These are phyloP conservation scores for Botryotinia globosa DNA, from an alignment of 2,329 filamentous ascomycete species.

Conservation along the genomic window DNA sequence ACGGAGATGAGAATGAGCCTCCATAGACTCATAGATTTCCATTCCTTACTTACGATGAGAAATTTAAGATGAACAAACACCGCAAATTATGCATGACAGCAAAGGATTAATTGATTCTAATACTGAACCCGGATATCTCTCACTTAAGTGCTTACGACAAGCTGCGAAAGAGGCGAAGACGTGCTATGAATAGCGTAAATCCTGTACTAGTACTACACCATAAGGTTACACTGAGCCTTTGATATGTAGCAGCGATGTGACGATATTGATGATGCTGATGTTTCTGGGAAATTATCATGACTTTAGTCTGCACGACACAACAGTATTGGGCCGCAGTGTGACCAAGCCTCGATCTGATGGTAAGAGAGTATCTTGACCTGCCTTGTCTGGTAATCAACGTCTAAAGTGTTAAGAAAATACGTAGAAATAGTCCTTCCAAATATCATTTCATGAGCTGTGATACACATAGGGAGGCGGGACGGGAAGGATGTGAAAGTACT, in stretches of 20 bases:
- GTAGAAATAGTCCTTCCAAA: not conserved
- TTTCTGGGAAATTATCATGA: not conserved
- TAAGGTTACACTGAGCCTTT: not conserved
- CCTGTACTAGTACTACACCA: not conserved
- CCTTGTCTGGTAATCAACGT: not conserved
- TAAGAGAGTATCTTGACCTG: not conserved
- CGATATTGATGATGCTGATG: conserved; percentile 1
- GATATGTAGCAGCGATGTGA: not conserved
- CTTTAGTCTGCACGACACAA: not conserved
- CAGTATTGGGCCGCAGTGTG: not conserved
- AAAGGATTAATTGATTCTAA: conserved; percentile 2
- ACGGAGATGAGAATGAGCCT: not conserved
- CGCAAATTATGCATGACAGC: not conserved
- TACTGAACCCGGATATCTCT: not conserved
- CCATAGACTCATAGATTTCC: not conserved
- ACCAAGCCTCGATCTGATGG: not conserved
- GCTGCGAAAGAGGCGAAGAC: not conserved
- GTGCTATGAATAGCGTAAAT: conserved; percentile 8
- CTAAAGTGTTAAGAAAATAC: not conserved
- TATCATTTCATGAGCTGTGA: not conserved
- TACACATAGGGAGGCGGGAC: not conserved
- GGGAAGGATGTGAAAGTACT: not conserved
- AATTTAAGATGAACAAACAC: too few relatives aligned
- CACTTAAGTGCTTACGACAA: not conserved
- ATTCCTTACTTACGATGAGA: not conserved